Conservation (phyloP, 257 asterid species). For the Gentiana dahurica region DNA sequence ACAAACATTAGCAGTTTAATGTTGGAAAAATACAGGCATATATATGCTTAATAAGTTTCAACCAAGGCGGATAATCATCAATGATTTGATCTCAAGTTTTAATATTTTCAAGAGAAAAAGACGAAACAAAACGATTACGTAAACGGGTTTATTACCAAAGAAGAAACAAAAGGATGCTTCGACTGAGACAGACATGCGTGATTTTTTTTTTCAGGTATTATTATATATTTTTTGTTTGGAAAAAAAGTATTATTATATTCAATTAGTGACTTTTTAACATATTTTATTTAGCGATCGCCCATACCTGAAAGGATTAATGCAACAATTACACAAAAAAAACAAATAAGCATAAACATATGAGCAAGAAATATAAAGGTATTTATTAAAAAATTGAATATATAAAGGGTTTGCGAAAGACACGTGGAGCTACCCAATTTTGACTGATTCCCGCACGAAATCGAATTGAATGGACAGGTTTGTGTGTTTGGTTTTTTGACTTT, state of each 20-base stretch:
- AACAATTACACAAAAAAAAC: not conserved
- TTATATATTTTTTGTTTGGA: too few species aligned
- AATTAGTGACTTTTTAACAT: too few species aligned
- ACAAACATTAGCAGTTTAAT: not conserved
- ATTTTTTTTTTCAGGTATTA: too few species aligned
- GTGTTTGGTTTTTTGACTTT: not conserved
- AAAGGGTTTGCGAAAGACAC: too few species aligned
- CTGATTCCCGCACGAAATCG: slow-evolving; percentile 10
- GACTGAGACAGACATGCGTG: not conserved
- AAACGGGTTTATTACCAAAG: slow-evolving; percentile 12
- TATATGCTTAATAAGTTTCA: not conserved
- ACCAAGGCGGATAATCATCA: not conserved
- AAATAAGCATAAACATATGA: not conserved
- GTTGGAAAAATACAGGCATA: too few species aligned
- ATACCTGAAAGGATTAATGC: too few species aligned
- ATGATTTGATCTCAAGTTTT: not conserved
- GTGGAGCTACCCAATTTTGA: not conserved
- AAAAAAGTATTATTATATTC: too few species aligned
- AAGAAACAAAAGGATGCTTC: not conserved
- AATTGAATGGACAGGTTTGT: not conserved
- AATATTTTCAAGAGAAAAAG: not conserved
- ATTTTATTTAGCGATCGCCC: too few species aligned
- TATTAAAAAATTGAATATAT: not conserved
- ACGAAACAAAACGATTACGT: not conserved
- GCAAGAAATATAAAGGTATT: not conserved